phyloP scores from a whole-genome alignment of 1,284 basidiomycete species.

The Hypsizygus ulmarius region DNA sequence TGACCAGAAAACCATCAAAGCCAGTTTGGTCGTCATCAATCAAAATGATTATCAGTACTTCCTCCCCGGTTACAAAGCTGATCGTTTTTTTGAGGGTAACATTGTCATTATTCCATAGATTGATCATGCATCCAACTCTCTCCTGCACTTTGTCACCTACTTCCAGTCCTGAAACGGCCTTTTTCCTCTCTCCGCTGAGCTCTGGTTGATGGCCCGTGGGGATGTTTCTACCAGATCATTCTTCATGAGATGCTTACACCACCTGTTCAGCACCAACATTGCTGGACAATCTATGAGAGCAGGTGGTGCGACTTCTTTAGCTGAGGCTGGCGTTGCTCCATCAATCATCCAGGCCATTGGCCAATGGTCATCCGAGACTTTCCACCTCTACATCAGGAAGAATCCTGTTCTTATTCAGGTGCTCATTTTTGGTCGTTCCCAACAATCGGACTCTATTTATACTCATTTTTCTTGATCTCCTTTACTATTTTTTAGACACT shows the following conservation, averaged over 20 bases:
- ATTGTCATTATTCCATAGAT: too few species aligned
- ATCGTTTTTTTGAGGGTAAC: too few species aligned
- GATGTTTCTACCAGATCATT: neutral
- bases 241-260: neutral
- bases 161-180: neutral
- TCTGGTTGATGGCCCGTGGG: neutral
- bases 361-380: slow-evolving; percentile 1
- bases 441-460: too few species aligned
- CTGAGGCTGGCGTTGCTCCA: neutral
- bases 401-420: slow-evolving; percentile 4
- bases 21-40: too few species aligned
- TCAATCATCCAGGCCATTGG: slow-evolving; percentile 7
- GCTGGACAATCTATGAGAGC: slow-evolving; percentile 5
- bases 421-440: neutral
- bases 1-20: too few species aligned
- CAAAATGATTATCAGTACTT: too few species aligned
- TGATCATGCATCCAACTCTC: neutral
- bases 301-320: slow-evolving; percentile 6
- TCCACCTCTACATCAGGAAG: slow-evolving; percentile 4
- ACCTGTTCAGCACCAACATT: neutral
- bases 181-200: neutral
- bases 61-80: too few species aligned
- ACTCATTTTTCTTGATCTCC: too few species aligned
- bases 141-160: neutral
- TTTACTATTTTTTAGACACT: too few species aligned